A percentile compares a stretch with the other conserved stretches of the same genome.
phyloP scores from a whole-genome alignment of 2,329 filamentous ascomycete genomes.

The Scedosporium dehoogii region DNA sequence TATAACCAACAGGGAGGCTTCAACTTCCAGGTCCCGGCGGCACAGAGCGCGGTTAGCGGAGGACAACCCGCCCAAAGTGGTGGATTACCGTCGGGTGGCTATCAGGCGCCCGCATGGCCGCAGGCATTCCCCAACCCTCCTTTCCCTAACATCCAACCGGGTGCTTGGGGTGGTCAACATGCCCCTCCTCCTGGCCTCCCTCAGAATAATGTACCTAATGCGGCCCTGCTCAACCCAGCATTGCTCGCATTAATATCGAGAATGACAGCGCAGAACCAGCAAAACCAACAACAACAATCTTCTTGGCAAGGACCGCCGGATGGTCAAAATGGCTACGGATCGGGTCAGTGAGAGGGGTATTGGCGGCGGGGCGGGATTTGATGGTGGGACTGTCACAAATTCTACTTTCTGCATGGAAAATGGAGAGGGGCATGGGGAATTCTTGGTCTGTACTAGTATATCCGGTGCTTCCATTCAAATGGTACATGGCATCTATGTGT shows the following conservation, averaged over 20 bases:
- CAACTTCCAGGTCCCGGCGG: conserved; percentile 33
- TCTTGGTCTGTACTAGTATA: background rate
- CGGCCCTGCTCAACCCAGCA: background rate
- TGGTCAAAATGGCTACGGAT: background rate
- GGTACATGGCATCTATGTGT: background rate
- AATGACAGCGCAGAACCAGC: background rate
- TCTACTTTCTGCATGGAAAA: background rate
- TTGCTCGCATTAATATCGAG: background rate
- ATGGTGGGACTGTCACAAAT: background rate
- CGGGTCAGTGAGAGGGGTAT: background rate
- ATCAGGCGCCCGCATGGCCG: background rate
- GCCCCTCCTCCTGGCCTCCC: background rate
- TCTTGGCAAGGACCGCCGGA: background rate
- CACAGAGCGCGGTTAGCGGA: background rate
- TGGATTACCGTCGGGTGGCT: background rate
- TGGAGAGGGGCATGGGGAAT: background rate
- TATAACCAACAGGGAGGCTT: conserved; percentile 19
- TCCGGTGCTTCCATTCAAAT: background rate
- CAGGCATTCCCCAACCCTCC: conserved; percentile 1
- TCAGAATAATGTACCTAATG: background rate
- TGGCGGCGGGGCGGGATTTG: background rate
- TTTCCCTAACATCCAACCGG: background rate
- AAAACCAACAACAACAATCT: background rate
- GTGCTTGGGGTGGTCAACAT: background rate
- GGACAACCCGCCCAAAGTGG: background rate